Base-by-base conservation (phyloP, 179 eudicot genomes). In the Silene noctiflora region DNA sequence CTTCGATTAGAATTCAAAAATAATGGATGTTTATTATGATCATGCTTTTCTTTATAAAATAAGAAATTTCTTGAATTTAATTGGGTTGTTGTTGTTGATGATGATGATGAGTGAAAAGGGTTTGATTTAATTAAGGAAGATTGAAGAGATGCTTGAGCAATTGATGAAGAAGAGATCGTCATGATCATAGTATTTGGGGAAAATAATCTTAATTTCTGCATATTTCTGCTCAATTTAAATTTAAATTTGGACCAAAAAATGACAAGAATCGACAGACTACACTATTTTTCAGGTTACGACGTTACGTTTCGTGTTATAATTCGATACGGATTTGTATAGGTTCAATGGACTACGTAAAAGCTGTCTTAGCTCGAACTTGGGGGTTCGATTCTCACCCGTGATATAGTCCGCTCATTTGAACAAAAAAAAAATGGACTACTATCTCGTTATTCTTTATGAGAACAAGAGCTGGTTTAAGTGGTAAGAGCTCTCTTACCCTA, bases 51-150 rank as follows among this genome's bases (percentile, higher is more conserved):
- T 29, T 33, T 78, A 64, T 70, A 13, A 67, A 71, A 65, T 64
- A 72, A 11, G 71, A 75, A 80, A 63, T 62, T 82, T 46, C 19
- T 71, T 56, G 79, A 70, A 72, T 46, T 76, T 71, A 73, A 17
- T 17, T 11, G 53, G 44, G 48, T 19, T 42, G 20, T 17, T 0
- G 27, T 46, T 17, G 66, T 51, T 67, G 83, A 29, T 8, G 79
- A 63, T 27, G 69, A 25, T 69, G 71, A 67, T 56, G 76, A 80
- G 27, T 74, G 76, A 35, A 66, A 69, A 53, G 65, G 51, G 74
- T 9, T 39, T 67, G 71, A 63, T 55, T 24, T 67, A 71, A 55
- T 56, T 16, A 33, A 33, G 5, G 20, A 17, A n/a, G 53, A 16
- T 3, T 10, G 20, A 68, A 68, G 53, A 68, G 3, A 16, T 35